These are phyloP conservation scores for Saturnispora galanensis DNA, from an alignment of 805 yeast genomes.

Conservation along the genomic window DNA sequence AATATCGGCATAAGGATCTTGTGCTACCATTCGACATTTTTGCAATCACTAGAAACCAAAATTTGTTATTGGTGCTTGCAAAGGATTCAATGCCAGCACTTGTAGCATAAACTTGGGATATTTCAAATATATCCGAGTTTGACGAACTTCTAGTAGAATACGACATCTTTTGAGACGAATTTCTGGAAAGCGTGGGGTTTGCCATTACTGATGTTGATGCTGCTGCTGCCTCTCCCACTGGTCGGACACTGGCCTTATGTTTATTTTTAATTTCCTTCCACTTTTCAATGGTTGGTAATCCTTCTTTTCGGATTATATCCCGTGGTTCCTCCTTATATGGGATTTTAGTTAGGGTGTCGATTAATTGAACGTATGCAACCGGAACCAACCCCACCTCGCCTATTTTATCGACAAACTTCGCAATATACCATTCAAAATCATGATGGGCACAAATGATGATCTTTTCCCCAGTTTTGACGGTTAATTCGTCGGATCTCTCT, in stretches of 20 bases:
- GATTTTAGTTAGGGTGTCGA: conserved; percentile 63
- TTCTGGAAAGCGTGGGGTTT: not conserved
- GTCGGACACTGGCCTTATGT: conserved; percentile 76
- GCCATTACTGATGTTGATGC: not conserved
- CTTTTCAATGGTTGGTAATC: conserved; percentile 85
- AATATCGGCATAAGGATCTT: conserved; percentile 73
- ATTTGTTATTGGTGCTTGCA: conserved; percentile 74
- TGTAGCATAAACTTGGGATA: conserved; percentile 28
- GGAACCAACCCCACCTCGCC: conserved; percentile 99
- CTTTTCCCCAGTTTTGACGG: conserved; percentile 77
- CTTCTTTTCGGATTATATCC: conserved; percentile 48
- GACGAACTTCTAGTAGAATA: not conserved
- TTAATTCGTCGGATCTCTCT: conserved; percentile 74
- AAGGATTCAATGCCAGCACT: conserved; percentile 72
- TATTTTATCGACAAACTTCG: conserved; percentile 86
- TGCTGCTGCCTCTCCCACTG: conserved; percentile 18
- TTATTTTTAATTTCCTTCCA: conserved; percentile 90
- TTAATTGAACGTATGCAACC: conserved; percentile 74
- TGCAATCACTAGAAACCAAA: conserved; percentile 75
- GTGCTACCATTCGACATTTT: conserved; percentile 55
- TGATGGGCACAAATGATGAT: conserved; percentile 93
- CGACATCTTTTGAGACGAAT: not conserved
- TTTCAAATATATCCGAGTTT: conserved; percentile 1
- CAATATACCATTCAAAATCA: conserved; percentile 95
- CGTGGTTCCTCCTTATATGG: conserved; percentile 40